Conservation (phyloP, 306 rosid genomes). For the Calophaca sinica region DNA sequence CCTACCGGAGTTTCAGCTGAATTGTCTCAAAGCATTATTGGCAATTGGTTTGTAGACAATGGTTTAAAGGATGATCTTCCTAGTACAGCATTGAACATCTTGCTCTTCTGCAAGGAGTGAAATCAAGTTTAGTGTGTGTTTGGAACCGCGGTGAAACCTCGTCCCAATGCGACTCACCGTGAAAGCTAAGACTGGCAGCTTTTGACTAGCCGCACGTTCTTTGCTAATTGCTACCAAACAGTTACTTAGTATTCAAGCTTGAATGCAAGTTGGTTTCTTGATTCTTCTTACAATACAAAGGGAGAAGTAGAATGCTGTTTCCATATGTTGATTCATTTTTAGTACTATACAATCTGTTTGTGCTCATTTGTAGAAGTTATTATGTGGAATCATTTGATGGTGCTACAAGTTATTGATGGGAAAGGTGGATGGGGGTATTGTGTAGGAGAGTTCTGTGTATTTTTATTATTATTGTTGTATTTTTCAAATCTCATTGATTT, state of each 20-base stretch:
- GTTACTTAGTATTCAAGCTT: not conserved
- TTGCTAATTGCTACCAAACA: no score
- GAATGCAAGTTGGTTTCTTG: conserved; percentile 41
- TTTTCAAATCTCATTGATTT: no score
- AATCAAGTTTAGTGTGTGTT: conserved; percentile 6
- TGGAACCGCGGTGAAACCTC: no score
- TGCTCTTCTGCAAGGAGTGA: conserved; percentile 67
- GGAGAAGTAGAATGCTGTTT: conserved; percentile 25
- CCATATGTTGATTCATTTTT: conserved; percentile 31
- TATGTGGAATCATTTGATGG: not conserved
- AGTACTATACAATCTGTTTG: conserved; percentile 11
- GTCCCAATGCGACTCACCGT: no score
- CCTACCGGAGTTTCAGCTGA: conserved; percentile 48
- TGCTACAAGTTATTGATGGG: conserved; percentile 9
- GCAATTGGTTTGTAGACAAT: conserved; percentile 67
- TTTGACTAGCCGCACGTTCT: no score
- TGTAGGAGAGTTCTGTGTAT: not conserved
- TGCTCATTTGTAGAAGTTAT: conserved; percentile 11
- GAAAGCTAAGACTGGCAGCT: no score
- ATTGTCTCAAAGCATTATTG: conserved; percentile 52
- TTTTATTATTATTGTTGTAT: not conserved
- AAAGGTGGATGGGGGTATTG: no score
- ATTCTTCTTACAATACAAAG: conserved; percentile 40
- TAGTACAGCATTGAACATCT: conserved; percentile 63
- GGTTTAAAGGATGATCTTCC: conserved; percentile 57